A percentile compares a stretch with the other conserved stretches of the same genome.
phyloP scores from a whole-genome alignment of 106 monocot genomes.

The Hemerocallis citrina region DNA sequence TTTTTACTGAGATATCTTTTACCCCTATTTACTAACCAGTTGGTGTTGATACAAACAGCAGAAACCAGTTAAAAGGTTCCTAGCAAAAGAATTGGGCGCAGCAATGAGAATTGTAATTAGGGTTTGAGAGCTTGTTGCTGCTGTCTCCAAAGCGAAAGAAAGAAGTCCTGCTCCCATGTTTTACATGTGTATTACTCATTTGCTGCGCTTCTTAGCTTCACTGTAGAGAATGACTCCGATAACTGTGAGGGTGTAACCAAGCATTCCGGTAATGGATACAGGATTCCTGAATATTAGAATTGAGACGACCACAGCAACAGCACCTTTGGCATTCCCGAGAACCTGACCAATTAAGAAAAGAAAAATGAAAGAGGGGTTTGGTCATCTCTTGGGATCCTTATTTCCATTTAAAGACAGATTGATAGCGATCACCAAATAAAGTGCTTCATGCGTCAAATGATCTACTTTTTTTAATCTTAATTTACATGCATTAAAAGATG shows the following conservation, averaged over 20 bases:
- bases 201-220: constrained; percentile 81
- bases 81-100: constrained; percentile 2
- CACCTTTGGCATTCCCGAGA: constrained; percentile 95
- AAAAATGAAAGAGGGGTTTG: neutral
- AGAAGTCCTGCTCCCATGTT: neutral
- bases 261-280: constrained; percentile 81
- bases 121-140: neutral
- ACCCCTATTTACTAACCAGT: neutral
- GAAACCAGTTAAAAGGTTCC: neutral
- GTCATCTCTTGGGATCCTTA: too few relatives aligned
- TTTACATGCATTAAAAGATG: too few relatives aligned
- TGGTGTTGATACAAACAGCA: constrained; percentile 1
- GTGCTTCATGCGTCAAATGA: too few relatives aligned
- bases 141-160: neutral
- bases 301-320: constrained; percentile 82
- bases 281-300: constrained; percentile 86
- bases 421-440: too few relatives aligned
- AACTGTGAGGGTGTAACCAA: constrained; percentile 80
- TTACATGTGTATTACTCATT: constrained; percentile 17
- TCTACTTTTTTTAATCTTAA: too few relatives aligned
- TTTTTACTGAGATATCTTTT: constrained; percentile 1
- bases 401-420: too few relatives aligned
- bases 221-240: constrained; percentile 77
- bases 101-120: neutral
- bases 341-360: constrained; percentile 36